These are phyloP conservation scores for Tricholoma sp. DNA, from an alignment of 768 basidiomycete genomes.

Conservation along the genomic window DNA sequence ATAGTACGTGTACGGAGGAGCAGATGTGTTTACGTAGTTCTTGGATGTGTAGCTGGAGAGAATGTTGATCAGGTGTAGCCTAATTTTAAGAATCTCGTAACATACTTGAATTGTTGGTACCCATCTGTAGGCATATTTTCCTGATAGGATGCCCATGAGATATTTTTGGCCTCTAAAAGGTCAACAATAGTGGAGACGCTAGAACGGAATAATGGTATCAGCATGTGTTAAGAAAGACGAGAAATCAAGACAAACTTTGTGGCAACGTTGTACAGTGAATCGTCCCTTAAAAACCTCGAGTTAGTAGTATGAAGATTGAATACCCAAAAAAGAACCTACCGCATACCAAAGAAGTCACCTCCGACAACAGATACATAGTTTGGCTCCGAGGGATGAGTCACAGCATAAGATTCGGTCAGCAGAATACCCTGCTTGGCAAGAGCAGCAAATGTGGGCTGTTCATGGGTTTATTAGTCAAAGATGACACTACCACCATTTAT, in stretches of 20 bases:
- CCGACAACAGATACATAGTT: constrained; percentile 42
- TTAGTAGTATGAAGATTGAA: constrained; percentile 15
- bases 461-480: constrained; percentile 2
- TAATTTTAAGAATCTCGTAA: neutral
- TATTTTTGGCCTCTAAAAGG: constrained; percentile 48
- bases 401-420: constrained; percentile 38
- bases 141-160: constrained; percentile 61
- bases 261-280: constrained; percentile 33
- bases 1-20: neutral
- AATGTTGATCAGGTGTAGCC: neutral
- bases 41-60: neutral
- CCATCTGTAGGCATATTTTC: constrained; percentile 53
- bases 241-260: constrained; percentile 21
- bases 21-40: neutral
- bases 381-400: constrained; percentile 60
- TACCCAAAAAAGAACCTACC: neutral
- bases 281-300: constrained; percentile 34
- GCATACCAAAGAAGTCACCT: neutral
- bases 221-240: neutral
- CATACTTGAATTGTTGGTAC: constrained; percentile 34
- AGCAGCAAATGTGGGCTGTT: constrained; percentile 22
- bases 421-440: constrained; percentile 47
- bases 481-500: constrained; percentile 6
- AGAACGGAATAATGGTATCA: neutral
- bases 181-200: constrained; percentile 52